Base-by-base conservation (phyloP, 1,284 basidiomycete species). In the Mycena citricolor region DNA sequence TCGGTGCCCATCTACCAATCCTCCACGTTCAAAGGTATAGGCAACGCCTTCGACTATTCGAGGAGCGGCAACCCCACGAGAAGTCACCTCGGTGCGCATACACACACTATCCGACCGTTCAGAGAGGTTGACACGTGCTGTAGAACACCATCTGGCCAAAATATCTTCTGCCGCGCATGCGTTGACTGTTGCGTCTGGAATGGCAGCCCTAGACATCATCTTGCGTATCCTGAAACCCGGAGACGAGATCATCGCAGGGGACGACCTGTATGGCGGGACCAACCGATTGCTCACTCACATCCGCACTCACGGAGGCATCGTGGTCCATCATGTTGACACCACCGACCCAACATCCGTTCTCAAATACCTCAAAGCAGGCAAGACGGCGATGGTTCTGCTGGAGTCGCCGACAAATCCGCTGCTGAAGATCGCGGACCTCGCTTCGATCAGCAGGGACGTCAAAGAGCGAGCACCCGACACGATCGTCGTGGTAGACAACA, bases 341-440 rank as follows among this genome's bases (percentile, higher is more conserved):
- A 97, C 94, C 7, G 66, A 86, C 45, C 77, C 90, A 1, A 57
- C 70, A 10, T 71, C 76, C 6, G 67, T 97, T 29, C 61, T 79
- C 20, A 81, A 83, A 3, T 74, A 79, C 57, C 76, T 93, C 37
- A 74, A 77, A 35, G 67, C 81, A 2, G 78, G 77, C 31, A 88
- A 90, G 67, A 90, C 86, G 8, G 79, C 86, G 41, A 94, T 97
- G 90, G 93, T 97, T 30, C 79, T 99, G 29, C 82, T 99, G 42
- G 97, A 99, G 71, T 93, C 89, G 14, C 97, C 97, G 8, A 99
- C 97, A 25, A 99, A 99, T 67, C 97, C 97, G 14, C 76, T 99
- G 25, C 80, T 99, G 55, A 97, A 98, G 70, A 90, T 99, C 51
- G 90, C 86, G 32, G 97, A 99, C 66, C 76, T 99, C 44, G 85